Evolutionary conservation across 805 yeast species (phyloP).

Genomic region (Pichia insulana): DNA sequence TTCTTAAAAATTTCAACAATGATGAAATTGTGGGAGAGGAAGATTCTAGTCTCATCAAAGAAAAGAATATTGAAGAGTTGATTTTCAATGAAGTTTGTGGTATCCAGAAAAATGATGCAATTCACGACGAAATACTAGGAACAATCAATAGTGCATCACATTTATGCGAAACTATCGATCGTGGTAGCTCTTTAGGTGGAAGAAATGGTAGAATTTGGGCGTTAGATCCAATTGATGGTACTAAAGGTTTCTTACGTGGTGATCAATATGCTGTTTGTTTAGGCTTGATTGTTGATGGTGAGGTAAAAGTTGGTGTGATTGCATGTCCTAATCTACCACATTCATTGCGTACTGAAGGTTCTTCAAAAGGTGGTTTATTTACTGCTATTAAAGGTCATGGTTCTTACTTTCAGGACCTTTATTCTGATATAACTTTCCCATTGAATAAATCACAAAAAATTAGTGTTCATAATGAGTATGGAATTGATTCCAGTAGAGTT

Average conservation of each 20-base stretch:
- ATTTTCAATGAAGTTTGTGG: constrained; percentile 54
- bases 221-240: constrained; percentile 96
- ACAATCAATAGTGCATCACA: constrained; percentile 35
- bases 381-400: constrained; percentile 65
- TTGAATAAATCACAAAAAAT: constrained; percentile 31
- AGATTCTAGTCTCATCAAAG: constrained; percentile 60
- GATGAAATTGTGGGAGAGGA: constrained; percentile 95
- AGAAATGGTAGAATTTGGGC: constrained; percentile 85
- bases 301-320: constrained; percentile 81
- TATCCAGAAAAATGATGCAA: constrained; percentile 39
- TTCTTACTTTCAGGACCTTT: constrained; percentile 44
- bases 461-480: constrained; percentile 40
- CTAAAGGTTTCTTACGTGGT: constrained; percentile 91
- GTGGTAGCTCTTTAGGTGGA: constrained; percentile 79
- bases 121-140: constrained; percentile 30
- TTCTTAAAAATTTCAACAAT: constrained; percentile 66
- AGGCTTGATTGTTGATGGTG: constrained; percentile 79
- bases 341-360: constrained; percentile 29
- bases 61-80: constrained; percentile 39
- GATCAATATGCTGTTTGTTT: constrained; percentile 96
- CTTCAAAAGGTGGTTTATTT: constrained; percentile 62
- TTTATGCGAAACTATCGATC: constrained; percentile 60
- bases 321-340: constrained; percentile 90
- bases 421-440: constrained; percentile 31
- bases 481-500: constrained; percentile 48